phyloP scores from a whole-genome alignment of 2,329 filamentous ascomycete genomes.

The Xylariaceae sp. region DNA sequence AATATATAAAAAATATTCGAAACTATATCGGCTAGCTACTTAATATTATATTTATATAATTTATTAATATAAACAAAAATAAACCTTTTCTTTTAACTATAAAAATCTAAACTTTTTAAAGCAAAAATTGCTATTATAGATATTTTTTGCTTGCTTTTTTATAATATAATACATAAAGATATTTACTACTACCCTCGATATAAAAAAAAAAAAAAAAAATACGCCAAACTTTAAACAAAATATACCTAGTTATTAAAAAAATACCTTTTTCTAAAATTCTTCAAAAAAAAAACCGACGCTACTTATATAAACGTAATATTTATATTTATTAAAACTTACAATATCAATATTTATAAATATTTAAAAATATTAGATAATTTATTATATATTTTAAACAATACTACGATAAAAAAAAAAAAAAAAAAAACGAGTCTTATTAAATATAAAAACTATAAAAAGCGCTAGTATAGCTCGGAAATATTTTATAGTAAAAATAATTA shows the following conservation, averaged over 20 bases:
- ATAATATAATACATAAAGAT: too few relatives aligned
- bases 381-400: neutral
- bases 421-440: neutral
- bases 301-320: neutral
- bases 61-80: too few relatives aligned
- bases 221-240: neutral
- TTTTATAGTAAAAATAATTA: neutral
- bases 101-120: too few relatives aligned
- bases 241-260: neutral
- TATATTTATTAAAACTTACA: neutral
- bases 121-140: too few relatives aligned
- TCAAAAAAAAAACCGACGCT: neutral
- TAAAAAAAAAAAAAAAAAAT: neutral
- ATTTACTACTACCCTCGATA: too few relatives aligned
- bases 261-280: too few relatives aligned
- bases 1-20: too few relatives aligned
- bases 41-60: neutral
- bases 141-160: neutral
- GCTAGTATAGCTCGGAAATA: neutral
- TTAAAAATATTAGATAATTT: neutral
- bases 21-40: too few relatives aligned
- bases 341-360: neutral
- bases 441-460: neutral
- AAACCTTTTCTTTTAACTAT: too few relatives aligned
- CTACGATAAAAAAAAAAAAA: neutral